Evolutionary conservation across 495 filamentous ascomycete genomes (phyloP), one percentile per base, ranked within the genome.

Genomic region (Hypoxylon intermedium): DNA sequence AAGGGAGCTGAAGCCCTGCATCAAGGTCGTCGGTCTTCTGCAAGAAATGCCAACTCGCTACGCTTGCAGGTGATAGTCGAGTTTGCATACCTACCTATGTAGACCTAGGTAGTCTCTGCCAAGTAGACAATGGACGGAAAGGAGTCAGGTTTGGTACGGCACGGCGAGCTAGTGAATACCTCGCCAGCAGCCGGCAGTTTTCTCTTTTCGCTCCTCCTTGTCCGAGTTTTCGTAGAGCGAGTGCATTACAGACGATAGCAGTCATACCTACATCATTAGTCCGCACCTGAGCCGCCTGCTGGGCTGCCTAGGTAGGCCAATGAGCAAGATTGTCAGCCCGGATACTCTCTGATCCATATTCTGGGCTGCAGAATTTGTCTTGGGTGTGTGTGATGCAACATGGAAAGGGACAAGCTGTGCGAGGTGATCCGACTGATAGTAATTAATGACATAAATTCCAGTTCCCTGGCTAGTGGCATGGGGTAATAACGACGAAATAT

Each of bases 291-390:
- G 50, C 49, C 48, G 54, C 49, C 49, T 36, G n/a, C n/a, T n/a
- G n/a, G n/a, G n/a, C n/a, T n/a, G n/a, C n/a, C n/a, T n/a, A n/a
- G n/a, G 28, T 18, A 36, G 34, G 33, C 53, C 59, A 62, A 62
- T 51, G 46, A 62, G 34, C 23, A 55, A 20, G 20, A 24, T 42
- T 13, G n/a, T 40, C 60, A 59, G 44, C 44, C 50, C 54, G 54
- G 60, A 16, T 47, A 54, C 43, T 51, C 49, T 46, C 49, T 63
- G 55, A 55, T 55, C 54, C 49, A 64, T 64, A 64, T 59, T 65
- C 40, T 48, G 52, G 62, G 62, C 62, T 65, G 62, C 62, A 65
- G 62, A 64, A 60, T 16, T 24, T 65, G 56, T 65, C 62, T 60
- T 65, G 49, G 62, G 26, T 60, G 53, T 24, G 19, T 51, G 62